Base-by-base conservation (phyloP, 345 rosid genomes). In the Eucalyptus curtisii region DNA sequence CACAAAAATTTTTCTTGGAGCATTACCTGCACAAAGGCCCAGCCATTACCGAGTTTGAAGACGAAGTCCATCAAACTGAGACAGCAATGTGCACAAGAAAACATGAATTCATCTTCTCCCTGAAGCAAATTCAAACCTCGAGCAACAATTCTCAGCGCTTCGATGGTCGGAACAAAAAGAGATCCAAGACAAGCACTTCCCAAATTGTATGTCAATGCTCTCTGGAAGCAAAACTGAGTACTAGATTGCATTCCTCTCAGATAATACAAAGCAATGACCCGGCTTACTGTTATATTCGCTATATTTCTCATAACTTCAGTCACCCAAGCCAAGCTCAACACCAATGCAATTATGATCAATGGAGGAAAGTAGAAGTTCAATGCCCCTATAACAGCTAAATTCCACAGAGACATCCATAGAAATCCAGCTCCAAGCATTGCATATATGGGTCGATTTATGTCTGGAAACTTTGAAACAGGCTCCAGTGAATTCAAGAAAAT, bases 31-130 rank as follows among this genome's bases (percentile, higher is more conserved):
- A 98, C 99, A 93, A 93, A 98, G 89, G 99, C 99, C 99, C 99
- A 97, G 85, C 99, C 94, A 91, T 98, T 98, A 88, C 99, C 99
- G 22, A 89, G 90, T 92, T 92, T 92, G 93, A 98, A 98, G 89
- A 98, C 93, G 76, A 92, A 90, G 31, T 95, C 91, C 98, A 98
- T 95, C 87, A 97, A 94, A 50, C 86, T 89, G 55, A 98, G 99
- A 88, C 99, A 97, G 86, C 99, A 98, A 90, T 96, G 97, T n/a
- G 99, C 99, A 86, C 99, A 98, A 61, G 97, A 98, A 90, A 96
- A 98, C 99, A 97, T 95, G 94, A 97, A 98, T 92, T 98, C 99
- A 64, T 97, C 99, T 91, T 98, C 99, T 90, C 99, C 99, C 86
- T 95, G 96, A 2, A 98, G 98, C 94, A 98, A 93, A 91, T 95